Percentiles rank a stretch among this genome's conserved stretches.
These are phyloP conservation scores for Bassia scoparia DNA, from an alignment of 148 eudicot species.

Conservation along the genomic window DNA sequence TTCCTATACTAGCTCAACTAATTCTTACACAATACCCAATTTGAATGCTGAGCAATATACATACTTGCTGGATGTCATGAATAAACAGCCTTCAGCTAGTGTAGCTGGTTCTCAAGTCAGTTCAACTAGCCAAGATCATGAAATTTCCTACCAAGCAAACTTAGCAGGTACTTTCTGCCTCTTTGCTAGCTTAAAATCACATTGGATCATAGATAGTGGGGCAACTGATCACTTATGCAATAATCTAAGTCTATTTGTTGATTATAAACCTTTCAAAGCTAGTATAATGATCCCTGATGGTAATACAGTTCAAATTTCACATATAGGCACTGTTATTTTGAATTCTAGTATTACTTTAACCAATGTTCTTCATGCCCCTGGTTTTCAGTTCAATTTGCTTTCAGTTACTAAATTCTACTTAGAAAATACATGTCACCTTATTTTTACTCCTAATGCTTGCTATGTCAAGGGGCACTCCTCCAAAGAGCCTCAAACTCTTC, in stretches of 20 bases:
- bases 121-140: no score
- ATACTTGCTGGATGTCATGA: neutral
- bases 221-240: neutral
- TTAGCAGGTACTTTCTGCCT: neutral
- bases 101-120: no score
- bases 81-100: no score
- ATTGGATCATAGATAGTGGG: neutral
- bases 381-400: no score
- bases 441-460: neutral
- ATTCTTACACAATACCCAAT: no score
- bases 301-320: neutral
- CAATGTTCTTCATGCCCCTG: neutral
- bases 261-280: neutral
- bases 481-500: neutral
- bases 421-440: neutral
- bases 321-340: neutral
- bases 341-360: no score
- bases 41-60: no score
- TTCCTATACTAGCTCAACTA: no score
- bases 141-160: neutral
- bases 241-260: neutral
- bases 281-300: neutral
- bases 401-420: neutral
- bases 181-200: neutral
- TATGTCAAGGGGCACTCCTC: neutral